phyloP scores from a whole-genome alignment of 768 basidiomycete species.

The Grammothele lineata region DNA sequence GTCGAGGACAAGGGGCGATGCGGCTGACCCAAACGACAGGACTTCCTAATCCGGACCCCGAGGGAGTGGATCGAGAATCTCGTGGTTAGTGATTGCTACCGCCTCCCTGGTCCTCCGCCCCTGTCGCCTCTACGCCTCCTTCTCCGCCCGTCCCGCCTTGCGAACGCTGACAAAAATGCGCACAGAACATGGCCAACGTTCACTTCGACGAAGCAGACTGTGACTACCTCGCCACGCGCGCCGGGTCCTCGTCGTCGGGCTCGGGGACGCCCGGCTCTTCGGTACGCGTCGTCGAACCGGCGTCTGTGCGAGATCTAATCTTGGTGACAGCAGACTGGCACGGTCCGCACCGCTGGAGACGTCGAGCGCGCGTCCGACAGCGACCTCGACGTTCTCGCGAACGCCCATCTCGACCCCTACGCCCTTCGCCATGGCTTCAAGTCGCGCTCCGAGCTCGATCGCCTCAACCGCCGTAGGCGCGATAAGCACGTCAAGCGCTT shows the following conservation, averaged over 20 bases:
- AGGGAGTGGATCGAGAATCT: no score
- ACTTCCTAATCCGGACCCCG: no score
- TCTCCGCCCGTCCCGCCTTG: no score
- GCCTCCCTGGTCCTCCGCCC: no score
- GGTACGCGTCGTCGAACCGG: not conserved
- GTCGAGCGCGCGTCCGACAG: not conserved
- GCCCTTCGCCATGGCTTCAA: constrained; percentile 56
- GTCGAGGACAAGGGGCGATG: no score
- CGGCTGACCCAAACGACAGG: no score
- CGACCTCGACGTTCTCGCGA: not conserved
- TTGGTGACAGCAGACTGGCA: not conserved
- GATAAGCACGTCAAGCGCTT: constrained; percentile 63
- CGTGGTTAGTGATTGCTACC: no score
- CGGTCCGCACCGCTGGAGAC: not conserved
- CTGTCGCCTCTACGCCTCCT: no score
- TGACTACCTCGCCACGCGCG: not conserved
- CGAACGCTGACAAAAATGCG: not conserved
- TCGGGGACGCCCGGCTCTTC: not conserved
- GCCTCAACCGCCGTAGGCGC: constrained; percentile 42
- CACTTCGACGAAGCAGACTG: not conserved
- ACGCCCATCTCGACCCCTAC: constrained; percentile 51
- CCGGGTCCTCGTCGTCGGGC: not conserved
- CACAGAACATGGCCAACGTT: not conserved
- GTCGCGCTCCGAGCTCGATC: constrained; percentile 54
- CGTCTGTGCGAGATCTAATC: not conserved